Evolutionary conservation across 306 rosid species (phyloP).

Genomic region (Styphnolobium japonicum): DNA sequence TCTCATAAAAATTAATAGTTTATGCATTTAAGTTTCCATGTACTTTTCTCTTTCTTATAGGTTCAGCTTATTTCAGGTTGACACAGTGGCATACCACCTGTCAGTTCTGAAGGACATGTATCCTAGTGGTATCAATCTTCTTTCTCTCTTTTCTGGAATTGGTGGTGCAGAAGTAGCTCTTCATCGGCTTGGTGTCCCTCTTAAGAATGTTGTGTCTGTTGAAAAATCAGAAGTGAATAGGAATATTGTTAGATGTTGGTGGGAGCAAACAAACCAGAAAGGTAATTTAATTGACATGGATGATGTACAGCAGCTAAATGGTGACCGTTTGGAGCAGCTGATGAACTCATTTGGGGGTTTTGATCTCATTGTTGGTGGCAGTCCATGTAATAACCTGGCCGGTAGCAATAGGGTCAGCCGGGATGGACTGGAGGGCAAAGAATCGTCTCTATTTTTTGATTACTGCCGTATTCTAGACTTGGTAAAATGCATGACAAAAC

Average conservation of each 20-base stretch:
- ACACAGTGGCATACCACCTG: slow-evolving; percentile 90
- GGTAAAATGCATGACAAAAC: slow-evolving; percentile 49
- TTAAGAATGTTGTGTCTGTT: slow-evolving; percentile 77
- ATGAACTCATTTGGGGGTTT: slow-evolving; percentile 70
- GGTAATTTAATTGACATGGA: slow-evolving; percentile 65
- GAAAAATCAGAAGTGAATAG: slow-evolving; percentile 79
- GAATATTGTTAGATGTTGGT: slow-evolving; percentile 82
- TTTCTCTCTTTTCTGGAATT: slow-evolving; percentile 91
- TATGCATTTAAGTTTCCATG: not conserved
- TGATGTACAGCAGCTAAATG: slow-evolving; percentile 59
- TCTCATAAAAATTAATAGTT: not conserved
- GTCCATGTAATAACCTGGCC: slow-evolving; percentile 92
- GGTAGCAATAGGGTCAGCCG: slow-evolving; percentile 87
- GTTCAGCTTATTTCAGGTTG: slow-evolving; percentile 61
- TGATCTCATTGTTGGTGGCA: slow-evolving; percentile 91
- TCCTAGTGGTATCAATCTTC: slow-evolving; percentile 81
- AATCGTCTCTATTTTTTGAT: slow-evolving; percentile 76
- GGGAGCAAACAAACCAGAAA: slow-evolving; percentile 95
- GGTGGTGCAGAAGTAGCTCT: slow-evolving; percentile 98
- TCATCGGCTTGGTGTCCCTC: slow-evolving; percentile 76
- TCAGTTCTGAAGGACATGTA: slow-evolving; percentile 77
- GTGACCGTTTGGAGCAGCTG: slow-evolving; percentile 47
- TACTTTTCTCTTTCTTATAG: slow-evolving; percentile 15
- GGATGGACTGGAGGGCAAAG: slow-evolving; percentile 87
- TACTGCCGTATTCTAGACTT: slow-evolving; percentile 69